Evolutionary conservation across 129 eudicot genomes (phyloP).

Genomic region (Chrysanthemum seticuspe): DNA sequence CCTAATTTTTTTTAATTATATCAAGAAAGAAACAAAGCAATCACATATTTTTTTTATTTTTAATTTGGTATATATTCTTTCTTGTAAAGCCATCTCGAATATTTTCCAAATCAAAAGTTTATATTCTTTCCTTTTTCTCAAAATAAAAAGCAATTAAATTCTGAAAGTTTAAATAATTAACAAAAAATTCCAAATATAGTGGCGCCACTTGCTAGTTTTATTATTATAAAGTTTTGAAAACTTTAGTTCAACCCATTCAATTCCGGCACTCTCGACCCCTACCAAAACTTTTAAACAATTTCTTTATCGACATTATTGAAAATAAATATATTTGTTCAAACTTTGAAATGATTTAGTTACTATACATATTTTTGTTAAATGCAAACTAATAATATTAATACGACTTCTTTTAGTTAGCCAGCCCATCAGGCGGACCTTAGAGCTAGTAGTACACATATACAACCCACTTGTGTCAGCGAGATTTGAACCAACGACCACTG

Average conservation of each 20-base stretch:
- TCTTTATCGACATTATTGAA: too few species aligned
- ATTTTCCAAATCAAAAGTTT: neutral
- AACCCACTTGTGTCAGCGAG: too few species aligned
- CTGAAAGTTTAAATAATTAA: neutral
- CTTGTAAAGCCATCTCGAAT: conserved; percentile 23
- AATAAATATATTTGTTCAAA: too few species aligned
- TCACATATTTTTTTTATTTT: too few species aligned
- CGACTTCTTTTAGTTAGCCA: too few species aligned
- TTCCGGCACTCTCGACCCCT: neutral
- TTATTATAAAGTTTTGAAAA: neutral
- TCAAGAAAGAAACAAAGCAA: neutral
- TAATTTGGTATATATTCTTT: conserved; percentile 23
- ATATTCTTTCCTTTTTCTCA: neutral
- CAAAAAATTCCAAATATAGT: conserved; percentile 7
- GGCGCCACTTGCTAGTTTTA: conserved; percentile 21
- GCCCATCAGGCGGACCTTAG: too few species aligned
- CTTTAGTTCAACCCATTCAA: conserved; percentile 21
- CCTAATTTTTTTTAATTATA: neutral
- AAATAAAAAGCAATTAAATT: neutral
- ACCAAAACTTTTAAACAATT: neutral
- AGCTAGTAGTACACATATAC: too few species aligned
- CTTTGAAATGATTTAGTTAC: too few species aligned
- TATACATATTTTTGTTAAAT: too few species aligned
- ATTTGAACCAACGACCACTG: too few species aligned
- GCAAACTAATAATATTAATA: too few species aligned